Conservation (phyloP, 192 early-diverging fungal species). For the Mortierella claussenii region DNA sequence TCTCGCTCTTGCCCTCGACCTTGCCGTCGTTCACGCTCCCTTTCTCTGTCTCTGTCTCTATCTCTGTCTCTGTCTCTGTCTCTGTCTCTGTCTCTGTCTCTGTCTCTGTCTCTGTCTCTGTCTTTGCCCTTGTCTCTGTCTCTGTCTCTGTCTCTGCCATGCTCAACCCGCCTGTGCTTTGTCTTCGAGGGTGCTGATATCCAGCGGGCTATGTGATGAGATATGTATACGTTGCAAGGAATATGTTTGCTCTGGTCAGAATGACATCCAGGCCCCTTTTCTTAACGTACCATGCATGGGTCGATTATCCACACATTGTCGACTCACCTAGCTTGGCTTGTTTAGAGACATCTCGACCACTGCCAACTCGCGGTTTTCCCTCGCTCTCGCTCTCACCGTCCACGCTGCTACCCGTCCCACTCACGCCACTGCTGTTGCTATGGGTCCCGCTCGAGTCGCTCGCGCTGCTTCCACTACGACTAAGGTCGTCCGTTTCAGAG, state of each 20-base stretch:
- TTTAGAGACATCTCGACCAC: neutral
- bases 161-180: no score
- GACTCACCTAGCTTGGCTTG: neutral
- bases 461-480: neutral
- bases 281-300: no score
- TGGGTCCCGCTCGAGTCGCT: neutral
- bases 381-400: neutral
- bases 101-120: neutral
- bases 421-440: neutral
- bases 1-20: neutral
- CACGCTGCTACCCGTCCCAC: neutral
- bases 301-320: no score
- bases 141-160: neutral
- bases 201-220: no score
- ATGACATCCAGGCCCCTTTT: no score
- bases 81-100: neutral
- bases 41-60: neutral
- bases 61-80: neutral
- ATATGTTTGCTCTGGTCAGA: no score
- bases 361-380: neutral
- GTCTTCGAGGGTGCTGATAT: no score
- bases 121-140: neutral
- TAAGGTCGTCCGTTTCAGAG: neutral
- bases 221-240: no score
- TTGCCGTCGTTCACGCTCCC: no score